Conservation (phyloP, 23 red algal species). For the Cyanidiococcus yangmingshanensis region DNA sequence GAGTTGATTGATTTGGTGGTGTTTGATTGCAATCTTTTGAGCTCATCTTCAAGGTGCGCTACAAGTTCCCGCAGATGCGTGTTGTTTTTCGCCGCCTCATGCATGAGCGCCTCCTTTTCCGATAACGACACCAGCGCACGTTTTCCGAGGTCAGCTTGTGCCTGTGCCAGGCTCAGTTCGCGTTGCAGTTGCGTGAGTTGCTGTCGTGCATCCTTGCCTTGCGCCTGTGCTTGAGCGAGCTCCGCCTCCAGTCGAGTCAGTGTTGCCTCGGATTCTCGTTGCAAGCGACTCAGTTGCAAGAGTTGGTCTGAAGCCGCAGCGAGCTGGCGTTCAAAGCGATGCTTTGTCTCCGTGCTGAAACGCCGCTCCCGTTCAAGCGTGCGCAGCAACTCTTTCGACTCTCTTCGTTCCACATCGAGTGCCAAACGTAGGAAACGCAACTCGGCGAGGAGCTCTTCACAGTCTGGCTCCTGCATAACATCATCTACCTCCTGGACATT, state of each 20-base stretch:
- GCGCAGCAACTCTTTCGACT: neutral
- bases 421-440: neutral
- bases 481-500: too few species aligned
- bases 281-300: neutral
- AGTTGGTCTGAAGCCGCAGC: constrained; percentile 1
- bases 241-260: neutral
- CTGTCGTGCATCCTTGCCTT: neutral
- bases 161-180: neutral
- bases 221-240: neutral
- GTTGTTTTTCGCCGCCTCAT: neutral
- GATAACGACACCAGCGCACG: neutral
- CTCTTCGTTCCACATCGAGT: neutral
- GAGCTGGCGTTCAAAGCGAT: neutral
- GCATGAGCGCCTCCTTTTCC: neutral
- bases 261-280: neutral
- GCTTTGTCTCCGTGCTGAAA: neutral
- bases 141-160: neutral
- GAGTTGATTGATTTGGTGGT: neutral
- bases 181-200: neutral
- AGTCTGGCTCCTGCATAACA: neutral
- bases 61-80: neutral
- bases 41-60: neutral
- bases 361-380: constrained; percentile 7
- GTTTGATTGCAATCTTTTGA: neutral
- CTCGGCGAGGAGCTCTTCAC: neutral